phyloP scores from a whole-genome alignment of 352 stramenopile species.

The Pythium periplocum region DNA sequence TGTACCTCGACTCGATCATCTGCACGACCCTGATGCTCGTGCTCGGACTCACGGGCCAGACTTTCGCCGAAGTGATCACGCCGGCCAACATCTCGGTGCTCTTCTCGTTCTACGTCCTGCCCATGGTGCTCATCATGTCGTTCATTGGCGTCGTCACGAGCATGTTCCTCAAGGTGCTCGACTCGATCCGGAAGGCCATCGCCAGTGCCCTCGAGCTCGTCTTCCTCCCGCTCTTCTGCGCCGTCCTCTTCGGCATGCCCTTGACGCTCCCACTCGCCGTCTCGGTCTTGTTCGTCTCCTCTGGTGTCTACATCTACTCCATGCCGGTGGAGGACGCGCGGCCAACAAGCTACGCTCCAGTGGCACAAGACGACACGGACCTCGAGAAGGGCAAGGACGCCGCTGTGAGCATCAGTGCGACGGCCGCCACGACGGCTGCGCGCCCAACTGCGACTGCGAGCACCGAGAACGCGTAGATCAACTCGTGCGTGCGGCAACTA shows the following conservation, averaged over 20 bases:
- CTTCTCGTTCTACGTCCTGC: conserved; percentile 68
- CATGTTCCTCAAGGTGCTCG: conserved; percentile 73
- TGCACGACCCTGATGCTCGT: conserved; percentile 63
- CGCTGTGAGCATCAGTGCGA: neutral
- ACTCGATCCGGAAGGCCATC: conserved; percentile 79
- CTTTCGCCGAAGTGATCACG: conserved; percentile 47
- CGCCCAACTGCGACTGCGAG: neutral
- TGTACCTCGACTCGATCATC: conserved; percentile 80
- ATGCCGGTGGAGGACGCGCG: conserved; percentile 34
- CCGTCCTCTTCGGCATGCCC: conserved; percentile 55
- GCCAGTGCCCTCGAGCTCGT: conserved; percentile 72
- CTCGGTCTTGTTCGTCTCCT: conserved; percentile 60
- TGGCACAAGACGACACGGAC: conserved; percentile 7
- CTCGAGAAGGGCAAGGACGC: conserved; percentile 11
- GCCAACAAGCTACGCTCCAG: conserved; percentile 4
- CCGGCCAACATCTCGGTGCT: conserved; percentile 44
- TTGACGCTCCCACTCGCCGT: conserved; percentile 49
- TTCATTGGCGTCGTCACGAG: conserved; percentile 77
- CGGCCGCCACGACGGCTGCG: conserved; percentile 4
- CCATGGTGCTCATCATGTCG: conserved; percentile 84
- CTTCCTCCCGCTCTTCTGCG: conserved; percentile 54
- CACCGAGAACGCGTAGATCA: no score
- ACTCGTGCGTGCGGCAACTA: no score
- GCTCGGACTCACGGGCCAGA: conserved; percentile 62
- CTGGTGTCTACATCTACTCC: conserved; percentile 80